A percentile compares a stretch with the other conserved stretches of the same genome.
These are phyloP conservation scores for Blastosporella zonata DNA, from an alignment of 1,284 basidiomycete genomes.

Conservation along the genomic window DNA sequence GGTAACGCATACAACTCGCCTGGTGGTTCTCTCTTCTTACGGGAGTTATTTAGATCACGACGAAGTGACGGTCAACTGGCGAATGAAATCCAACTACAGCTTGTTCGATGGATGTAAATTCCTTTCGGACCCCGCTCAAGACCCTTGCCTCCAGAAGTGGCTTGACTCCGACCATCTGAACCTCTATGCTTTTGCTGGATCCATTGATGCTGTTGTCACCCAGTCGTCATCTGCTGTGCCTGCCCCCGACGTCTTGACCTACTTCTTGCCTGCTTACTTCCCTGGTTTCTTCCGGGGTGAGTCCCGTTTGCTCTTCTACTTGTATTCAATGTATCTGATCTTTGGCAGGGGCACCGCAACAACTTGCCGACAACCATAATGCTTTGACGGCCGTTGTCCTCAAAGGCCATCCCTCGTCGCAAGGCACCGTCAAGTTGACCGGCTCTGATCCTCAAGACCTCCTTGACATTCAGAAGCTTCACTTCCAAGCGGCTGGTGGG, in stretches of 20 bases:
- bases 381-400: slow-evolving; percentile 27
- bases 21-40: background rate
- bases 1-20: slow-evolving; percentile 17
- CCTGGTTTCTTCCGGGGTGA: slow-evolving; percentile 27
- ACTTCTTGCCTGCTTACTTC: slow-evolving; percentile 25
- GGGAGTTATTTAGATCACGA: slow-evolving; percentile 26
- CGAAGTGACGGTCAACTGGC: slow-evolving; percentile 28
- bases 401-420: slow-evolving; percentile 26
- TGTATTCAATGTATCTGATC: background rate
- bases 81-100: slow-evolving; percentile 26
- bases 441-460: slow-evolving; percentile 31
- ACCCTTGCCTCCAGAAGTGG: slow-evolving; percentile 29
- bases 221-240: slow-evolving; percentile 20
- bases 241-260: slow-evolving; percentile 28
- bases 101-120: slow-evolving; percentile 27
- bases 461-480: slow-evolving; percentile 28
- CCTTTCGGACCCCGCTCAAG: slow-evolving; percentile 21
- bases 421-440: slow-evolving; percentile 27
- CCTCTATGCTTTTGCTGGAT: slow-evolving; percentile 25
- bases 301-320: background rate
- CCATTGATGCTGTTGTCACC: slow-evolving; percentile 19
- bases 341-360: slow-evolving; percentile 21
- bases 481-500: slow-evolving; percentile 26
- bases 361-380: slow-evolving; percentile 21
- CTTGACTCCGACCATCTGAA: slow-evolving; percentile 20